Evolutionary conservation across 208 protist species (phyloP), one percentile per base, ranked within the genome.

Genomic region (Entamoeba dispar): DNA sequence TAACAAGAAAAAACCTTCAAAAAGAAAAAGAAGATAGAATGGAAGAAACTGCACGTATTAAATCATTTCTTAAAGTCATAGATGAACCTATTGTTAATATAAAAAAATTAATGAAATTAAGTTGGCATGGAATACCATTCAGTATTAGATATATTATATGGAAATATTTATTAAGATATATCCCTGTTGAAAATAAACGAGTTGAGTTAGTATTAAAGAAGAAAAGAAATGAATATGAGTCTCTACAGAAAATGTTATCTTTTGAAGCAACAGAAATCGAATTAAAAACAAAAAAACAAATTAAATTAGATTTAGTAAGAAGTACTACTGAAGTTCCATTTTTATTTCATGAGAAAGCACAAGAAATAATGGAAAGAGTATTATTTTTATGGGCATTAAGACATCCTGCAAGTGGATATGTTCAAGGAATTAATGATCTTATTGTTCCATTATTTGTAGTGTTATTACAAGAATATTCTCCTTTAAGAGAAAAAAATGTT

Each of bases 321-420:
- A 86, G 61, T 34, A 86, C 61, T 31, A 86, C 61, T 27, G 61
- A 86, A 86, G 61, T 86, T 8, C 61, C 61, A 31, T 86, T 92
- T 50, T 49, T 92, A 12, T 92, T n/a, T 8, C 34, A 92, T 50
- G 22, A 93, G 4, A 57, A 34, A 31, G 69, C 51, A 6, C 93
- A 93, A 50, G 47, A 93, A 8, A 93, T 92, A 8, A 52, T 94
- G 31, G 93, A 94, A 31, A 61, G 93, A 12, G 86, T 94, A 15
- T 91, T 94, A 27, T 94, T 92, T 50, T 47, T 94, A 22, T 94
- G 93, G 93, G 92, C 93, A 34, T 55, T 94, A 15, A 15, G 93
- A 19, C 92, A 94, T n/a, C 93, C 93, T 17, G 93, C 93, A 22
- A 92, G 92, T 73, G 93, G 93, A 43, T 94, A 94, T 92, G 93